Base-by-base conservation (phyloP, 495 filamentous ascomycete species). In the Xylaria castorea region DNA sequence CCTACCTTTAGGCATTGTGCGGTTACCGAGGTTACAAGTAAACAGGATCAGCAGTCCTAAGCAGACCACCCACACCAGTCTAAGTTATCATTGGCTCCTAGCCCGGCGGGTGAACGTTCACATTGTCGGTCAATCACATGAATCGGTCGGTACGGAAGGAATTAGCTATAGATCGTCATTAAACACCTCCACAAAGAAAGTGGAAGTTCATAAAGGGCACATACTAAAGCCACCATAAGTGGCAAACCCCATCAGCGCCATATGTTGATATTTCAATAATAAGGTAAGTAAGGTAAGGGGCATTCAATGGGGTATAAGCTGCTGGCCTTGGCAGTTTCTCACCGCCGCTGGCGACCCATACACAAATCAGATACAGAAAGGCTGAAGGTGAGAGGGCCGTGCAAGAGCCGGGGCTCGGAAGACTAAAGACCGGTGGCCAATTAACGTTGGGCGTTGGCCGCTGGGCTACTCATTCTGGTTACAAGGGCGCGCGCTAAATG, bases 401-500 rank as follows among this genome's bases (percentile, higher is more conserved):
- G 55, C 40, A 42, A 32, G 27, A 58, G 55, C 55, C 32, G 58
- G 58, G 58, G 58, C 38, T 34, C 44, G 30, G 42, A 53, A 42
- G 46, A 55, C 34, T 20, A 12, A 55, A 32, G 58, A 32, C 27
- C 58, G 22, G 68, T 64, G 44, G 34, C 58, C 68, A 71, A 71
- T 63, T 30, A 64, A 12, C 44, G 40, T 16, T 16, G 8, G 63
- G 40, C 40, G 4, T 7, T 20, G 30, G 30, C 8, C 67, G 55
- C 57, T 36, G 53, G 2, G 40, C 40, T 57, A 34, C 63, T 32
- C 5, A 27, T 62, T 48, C 68, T 70, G 14, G 27, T 34, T 48
- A 34, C 34, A 71, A 71, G 44, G 58, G 57, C 57, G 68, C 57
- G 68, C 46, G 50, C 66, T 68, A 68, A 58, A 68, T 40, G 50